Conservation (phyloP, 441 rosid genomes). For the Rhodomyrtus psidioides region DNA sequence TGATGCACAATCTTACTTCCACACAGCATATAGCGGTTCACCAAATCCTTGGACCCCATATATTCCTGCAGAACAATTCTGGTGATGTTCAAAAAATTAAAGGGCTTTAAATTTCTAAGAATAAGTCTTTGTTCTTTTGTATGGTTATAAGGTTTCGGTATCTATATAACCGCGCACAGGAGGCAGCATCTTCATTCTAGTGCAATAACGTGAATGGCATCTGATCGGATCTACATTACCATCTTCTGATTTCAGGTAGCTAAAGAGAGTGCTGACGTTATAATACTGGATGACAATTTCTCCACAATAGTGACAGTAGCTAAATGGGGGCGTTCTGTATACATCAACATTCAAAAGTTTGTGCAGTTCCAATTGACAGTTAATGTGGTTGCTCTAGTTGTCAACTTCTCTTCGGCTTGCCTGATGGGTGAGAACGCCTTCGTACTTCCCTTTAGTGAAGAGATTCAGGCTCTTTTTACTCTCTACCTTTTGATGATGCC, state of each 20-base stretch:
- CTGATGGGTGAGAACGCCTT: conserved; percentile 45
- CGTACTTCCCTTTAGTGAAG: neutral
- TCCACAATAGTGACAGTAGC: conserved; percentile 63
- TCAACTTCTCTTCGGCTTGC: conserved; percentile 69
- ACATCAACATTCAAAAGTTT: conserved; percentile 64
- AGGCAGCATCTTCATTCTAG: neutral
- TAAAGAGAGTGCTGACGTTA: conserved; percentile 66
- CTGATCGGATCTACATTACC: neutral
- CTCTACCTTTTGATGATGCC: conserved; percentile 1
- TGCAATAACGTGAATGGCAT: neutral
- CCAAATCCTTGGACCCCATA: neutral
- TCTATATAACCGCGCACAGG: neutral
- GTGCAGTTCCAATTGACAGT: conserved; percentile 67
- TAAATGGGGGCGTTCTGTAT: conserved; percentile 74
- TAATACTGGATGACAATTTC: conserved; percentile 65
- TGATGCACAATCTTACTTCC: neutral
- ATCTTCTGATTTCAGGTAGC: conserved; percentile 46
- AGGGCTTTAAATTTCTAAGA: neutral
- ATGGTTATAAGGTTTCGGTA: neutral
- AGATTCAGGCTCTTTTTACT: neutral
- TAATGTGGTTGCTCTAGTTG: conserved; percentile 55
- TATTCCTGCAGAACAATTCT: neutral
- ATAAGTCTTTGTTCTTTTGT: neutral
- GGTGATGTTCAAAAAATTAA: neutral
- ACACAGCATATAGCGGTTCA: neutral